phyloP scores from a whole-genome alignment of 495 filamentous ascomycete genomes.

The Lasiosphaeria hispida region DNA sequence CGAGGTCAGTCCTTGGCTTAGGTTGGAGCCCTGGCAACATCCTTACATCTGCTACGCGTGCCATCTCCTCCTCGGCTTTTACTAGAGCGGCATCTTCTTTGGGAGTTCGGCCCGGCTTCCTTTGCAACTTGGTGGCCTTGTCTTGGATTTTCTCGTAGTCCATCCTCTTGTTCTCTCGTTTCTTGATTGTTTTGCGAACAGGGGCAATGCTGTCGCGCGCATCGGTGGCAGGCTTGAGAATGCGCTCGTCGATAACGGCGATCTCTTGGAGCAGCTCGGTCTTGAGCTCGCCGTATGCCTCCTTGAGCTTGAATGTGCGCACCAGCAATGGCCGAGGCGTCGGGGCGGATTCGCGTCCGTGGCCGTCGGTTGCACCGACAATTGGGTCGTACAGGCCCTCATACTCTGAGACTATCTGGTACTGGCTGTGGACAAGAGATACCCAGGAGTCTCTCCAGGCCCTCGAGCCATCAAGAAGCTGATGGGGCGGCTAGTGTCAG shows the following conservation, averaged over 20 bases:
- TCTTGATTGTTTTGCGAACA: constrained; percentile 89
- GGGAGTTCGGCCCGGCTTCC: constrained; percentile 69
- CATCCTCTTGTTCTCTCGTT: constrained; percentile 81
- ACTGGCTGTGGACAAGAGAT: constrained; percentile 68
- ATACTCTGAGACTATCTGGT: constrained; percentile 66
- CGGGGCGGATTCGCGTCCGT: constrained; percentile 53
- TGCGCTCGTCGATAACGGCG: constrained; percentile 64
- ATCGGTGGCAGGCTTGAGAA: constrained; percentile 69
- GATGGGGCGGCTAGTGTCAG: constrained; percentile 15
- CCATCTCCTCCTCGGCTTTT: constrained; percentile 77
- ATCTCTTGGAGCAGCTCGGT: constrained; percentile 74
- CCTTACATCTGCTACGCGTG: constrained; percentile 62
- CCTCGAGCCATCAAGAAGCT: constrained; percentile 81
- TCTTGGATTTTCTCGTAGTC: constrained; percentile 84
- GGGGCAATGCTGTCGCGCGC: constrained; percentile 71
- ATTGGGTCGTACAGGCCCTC: constrained; percentile 83
- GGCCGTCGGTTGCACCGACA: constrained; percentile 54
- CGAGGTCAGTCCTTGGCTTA: constrained; percentile 16
- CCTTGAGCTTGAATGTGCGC: constrained; percentile 64
- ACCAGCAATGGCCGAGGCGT: constrained; percentile 65
- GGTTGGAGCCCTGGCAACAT: not conserved
- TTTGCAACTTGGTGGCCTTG: constrained; percentile 65
- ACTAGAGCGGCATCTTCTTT: constrained; percentile 73
- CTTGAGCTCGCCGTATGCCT: constrained; percentile 71
- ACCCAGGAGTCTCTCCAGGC: constrained; percentile 86